A percentile compares a stretch with the other conserved stretches of the same genome.
Conservation (phyloP, 108 stramenopile genomes). For the Nitzschia sp. region DNA sequence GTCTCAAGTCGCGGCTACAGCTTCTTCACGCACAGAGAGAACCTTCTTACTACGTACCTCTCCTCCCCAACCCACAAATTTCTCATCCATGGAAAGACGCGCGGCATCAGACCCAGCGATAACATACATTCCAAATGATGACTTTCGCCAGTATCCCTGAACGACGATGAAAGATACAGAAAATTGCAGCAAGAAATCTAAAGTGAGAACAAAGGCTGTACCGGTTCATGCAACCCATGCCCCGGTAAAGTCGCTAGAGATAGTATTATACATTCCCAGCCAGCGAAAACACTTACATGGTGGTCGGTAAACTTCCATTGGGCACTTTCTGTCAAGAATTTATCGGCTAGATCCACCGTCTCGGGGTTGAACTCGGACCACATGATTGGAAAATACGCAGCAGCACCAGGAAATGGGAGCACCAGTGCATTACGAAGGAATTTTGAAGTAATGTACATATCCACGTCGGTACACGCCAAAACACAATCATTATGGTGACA, state of each 20-base stretch:
- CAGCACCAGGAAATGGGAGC: constrained; percentile 15
- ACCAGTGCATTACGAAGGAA: constrained; percentile 24
- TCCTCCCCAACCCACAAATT: constrained; percentile 29
- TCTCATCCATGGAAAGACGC: constrained; percentile 20
- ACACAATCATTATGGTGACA: constrained; percentile 24
- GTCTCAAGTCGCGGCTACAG: too few species aligned
- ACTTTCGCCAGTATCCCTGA: constrained; percentile 27
- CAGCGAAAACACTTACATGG: constrained; percentile 4
- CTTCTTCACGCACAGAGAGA: too few species aligned
- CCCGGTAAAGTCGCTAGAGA: neutral
- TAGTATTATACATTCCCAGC: neutral
- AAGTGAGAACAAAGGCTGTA: too few species aligned
- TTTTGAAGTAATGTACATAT: constrained; percentile 10
- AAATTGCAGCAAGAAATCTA: too few species aligned
- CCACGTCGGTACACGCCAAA: constrained; percentile 23
- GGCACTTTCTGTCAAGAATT: constrained; percentile 7
- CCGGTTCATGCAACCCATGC: neutral
- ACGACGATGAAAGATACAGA: too few species aligned
- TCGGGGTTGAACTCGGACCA: constrained; percentile 33
- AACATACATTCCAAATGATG: constrained; percentile 31
- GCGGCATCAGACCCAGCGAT: constrained; percentile 30
- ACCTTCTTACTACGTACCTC: neutral
- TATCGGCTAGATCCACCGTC: constrained; percentile 25
- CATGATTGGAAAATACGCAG: constrained; percentile 36
- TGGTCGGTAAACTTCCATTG: constrained; percentile 17